Evolutionary conservation across 345 rosid genomes (phyloP), one percentile per base, ranked within the genome.

Genomic region (Litchi chinensis): DNA sequence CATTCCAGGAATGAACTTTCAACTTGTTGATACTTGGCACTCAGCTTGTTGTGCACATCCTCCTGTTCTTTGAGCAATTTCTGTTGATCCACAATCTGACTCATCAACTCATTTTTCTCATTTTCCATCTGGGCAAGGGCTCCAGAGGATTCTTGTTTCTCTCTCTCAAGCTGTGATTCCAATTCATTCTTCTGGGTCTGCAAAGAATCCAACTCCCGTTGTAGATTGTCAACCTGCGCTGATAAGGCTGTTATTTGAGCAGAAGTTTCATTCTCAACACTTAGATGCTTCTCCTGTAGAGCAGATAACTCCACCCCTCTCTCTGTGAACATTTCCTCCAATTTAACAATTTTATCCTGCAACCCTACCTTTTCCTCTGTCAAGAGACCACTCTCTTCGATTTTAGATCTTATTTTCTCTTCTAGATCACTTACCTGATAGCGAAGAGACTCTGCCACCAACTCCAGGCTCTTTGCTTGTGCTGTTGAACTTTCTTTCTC

Each of bases 151-250:
- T 92, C 92, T 44, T 82, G 86, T 78, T 79, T 90, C 83, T 85
- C 93, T 77, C 82, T 80, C 72, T 88, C 91, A 0, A 88, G 87
- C 73, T 87, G 89, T 67, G 81, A 73, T 79, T 84, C 84, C 67
- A 86, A 73, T 66, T 87, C 80, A 15, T 63, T 83, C 81, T 78
- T 91, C 80, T 88, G 83, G 28, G 48, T 75, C 80, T 71, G 87
- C 68, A 89, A 80, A 32, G 86, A 82, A 76, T 87, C 88, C 80
- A 88, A 75, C 77, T 91, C 93, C 80, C 74, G 86, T 70, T 86
- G 85, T 83, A 89, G 86, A 83, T 68, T 70, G 56, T 80, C 75
- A 60, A 83, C 80, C 81, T 85, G 87, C 56, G 64, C 82, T 75
- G 81, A 75, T 79, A 93, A 73, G 70, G 87, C 80, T 68, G 72